Evolutionary conservation across 768 basidiomycete genomes (phyloP).

Genomic region (Hericium alpestre): DNA sequence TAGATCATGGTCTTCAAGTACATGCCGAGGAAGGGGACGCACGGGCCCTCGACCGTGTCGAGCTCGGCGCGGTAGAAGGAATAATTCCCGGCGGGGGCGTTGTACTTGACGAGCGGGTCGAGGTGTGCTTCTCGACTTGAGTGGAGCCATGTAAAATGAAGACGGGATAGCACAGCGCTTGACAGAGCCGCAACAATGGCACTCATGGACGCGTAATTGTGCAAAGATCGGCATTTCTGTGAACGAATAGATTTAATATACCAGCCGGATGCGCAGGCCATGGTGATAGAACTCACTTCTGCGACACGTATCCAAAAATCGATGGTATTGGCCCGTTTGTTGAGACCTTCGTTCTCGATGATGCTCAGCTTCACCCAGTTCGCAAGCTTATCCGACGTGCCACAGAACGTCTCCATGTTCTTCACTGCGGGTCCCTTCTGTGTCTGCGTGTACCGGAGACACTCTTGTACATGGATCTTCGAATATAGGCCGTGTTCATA

Average conservation of each 20-base stretch:
- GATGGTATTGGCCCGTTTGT: slow-evolving; percentile 45
- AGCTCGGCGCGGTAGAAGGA: slow-evolving; percentile 42
- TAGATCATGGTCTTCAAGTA: slow-evolving; percentile 52
- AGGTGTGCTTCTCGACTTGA: slow-evolving; percentile 40
- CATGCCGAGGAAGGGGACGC: slow-evolving; percentile 59
- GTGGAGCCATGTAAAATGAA: slow-evolving; percentile 60
- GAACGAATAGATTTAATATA: neutral
- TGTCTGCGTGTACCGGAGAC: slow-evolving; percentile 47
- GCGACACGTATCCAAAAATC: slow-evolving; percentile 74
- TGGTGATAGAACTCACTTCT: slow-evolving; percentile 39
- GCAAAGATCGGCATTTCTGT: slow-evolving; percentile 54
- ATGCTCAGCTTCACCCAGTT: slow-evolving; percentile 61
- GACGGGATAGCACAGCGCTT: slow-evolving; percentile 42
- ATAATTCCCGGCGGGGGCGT: slow-evolving; percentile 51
- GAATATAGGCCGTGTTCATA: slow-evolving; percentile 60
- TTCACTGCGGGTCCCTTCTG: slow-evolving; percentile 28
- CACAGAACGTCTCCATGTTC: slow-evolving; percentile 43
- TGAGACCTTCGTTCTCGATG: slow-evolving; percentile 38
- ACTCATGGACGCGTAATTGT: slow-evolving; percentile 61
- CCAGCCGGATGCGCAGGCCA: neutral
- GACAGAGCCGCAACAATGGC: slow-evolving; percentile 56
- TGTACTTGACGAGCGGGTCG: slow-evolving; percentile 42
- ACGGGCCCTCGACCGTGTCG: slow-evolving; percentile 33
- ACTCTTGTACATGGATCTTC: slow-evolving; percentile 64
- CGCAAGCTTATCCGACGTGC: slow-evolving; percentile 50